These are phyloP conservation scores for Septoria petroselini DNA, from an alignment of 2,329 filamentous ascomycete species.

Conservation along the genomic window DNA sequence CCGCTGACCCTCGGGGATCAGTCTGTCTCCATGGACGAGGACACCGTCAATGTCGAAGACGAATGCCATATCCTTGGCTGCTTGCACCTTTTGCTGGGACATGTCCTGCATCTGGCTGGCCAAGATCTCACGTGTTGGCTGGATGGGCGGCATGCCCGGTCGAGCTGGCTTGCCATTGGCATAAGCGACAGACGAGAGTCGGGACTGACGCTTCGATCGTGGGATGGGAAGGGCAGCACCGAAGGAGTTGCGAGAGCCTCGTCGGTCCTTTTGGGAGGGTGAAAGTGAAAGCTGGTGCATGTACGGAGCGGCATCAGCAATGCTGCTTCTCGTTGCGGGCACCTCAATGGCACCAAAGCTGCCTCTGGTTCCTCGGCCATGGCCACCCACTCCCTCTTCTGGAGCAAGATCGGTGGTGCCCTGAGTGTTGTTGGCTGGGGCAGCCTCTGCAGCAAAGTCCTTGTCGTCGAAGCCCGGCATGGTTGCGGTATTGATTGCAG, in stretches of 20 bases:
- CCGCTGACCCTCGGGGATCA: conserved; percentile 65
- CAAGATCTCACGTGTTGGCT: conserved; percentile 64
- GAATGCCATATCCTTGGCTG: conserved; percentile 77
- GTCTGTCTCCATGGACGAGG: conserved; percentile 67
- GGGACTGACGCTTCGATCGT: conserved; percentile 64
- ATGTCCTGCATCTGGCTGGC: conserved; percentile 69
- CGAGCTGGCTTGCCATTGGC: conserved; percentile 47
- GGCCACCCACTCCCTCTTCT: conserved; percentile 21
- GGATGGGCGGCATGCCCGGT: conserved; percentile 58
- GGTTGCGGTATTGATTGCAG: conserved; percentile 41
- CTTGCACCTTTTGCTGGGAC: conserved; percentile 61
- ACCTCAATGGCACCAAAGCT: conserved; percentile 59
- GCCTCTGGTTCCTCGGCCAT: conserved; percentile 31
- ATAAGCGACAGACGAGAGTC: conserved; percentile 61
- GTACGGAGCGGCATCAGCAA: conserved; percentile 64
- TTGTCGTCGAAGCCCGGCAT: conserved; percentile 62
- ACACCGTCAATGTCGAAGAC: conserved; percentile 78
- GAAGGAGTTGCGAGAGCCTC: conserved; percentile 72
- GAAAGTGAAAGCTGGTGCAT: conserved; percentile 70
- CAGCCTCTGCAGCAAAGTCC: conserved; percentile 50
- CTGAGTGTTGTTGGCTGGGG: conserved; percentile 38
- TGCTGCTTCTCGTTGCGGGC: conserved; percentile 64
- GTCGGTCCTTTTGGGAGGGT: conserved; percentile 65
- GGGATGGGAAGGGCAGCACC: conserved; percentile 71
- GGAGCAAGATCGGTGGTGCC: conserved; percentile 32